Base-by-base conservation (phyloP, 2,329 filamentous ascomycete genomes). In the Cryoendolithus antarcticus region DNA sequence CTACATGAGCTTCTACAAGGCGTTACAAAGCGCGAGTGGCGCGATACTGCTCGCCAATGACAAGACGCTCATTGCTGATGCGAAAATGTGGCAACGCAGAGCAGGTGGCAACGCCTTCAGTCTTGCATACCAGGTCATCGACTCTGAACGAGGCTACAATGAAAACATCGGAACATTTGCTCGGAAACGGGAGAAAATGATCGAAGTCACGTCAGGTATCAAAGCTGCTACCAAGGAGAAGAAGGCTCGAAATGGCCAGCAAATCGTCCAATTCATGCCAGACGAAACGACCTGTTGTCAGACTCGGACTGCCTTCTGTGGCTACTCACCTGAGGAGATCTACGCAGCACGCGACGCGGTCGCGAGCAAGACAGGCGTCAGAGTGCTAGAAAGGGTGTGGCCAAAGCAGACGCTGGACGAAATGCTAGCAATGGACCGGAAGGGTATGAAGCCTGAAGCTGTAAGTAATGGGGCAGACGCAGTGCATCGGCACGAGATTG, bases 1-100 rank as follows among this genome's bases (percentile, higher is more conserved):
- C 2, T 51, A 51, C 30, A 39, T 50, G 29, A 38, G 32, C 30
- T 50, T 49, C 31, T 50, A 51, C 42, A 51, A 51, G 43, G 48
- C 38, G 3, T 28, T 51, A 4, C 32, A 44, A 4, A 47, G 48
- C 5, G 38, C 37, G 9, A 34, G 41, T 8, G 48, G 48, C 6
- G 47, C 48, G 6, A 46, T 50, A 38, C 41, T 51, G 2, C 41
- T 44, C 3, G 36, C 13, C 19, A 36, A 50, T 35, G 46, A 48
- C 12, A 33, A 38, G 13, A 19, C 33, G 3, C 31, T 48, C 3
- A 45, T 49, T 13, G 11, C 29, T 4, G 45, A 50, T 24, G 47
- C 48, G 13, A 48, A 45, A 27, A 28, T 44, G 8, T 51, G 48
- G 48, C 48, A 48, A 31, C 31, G 45, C 6, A 32, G 48, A 29